Evolutionary conservation across 305 asterid species (phyloP), one percentile per base, ranked within the genome.

Genomic region (Fraxinus ornus): DNA sequence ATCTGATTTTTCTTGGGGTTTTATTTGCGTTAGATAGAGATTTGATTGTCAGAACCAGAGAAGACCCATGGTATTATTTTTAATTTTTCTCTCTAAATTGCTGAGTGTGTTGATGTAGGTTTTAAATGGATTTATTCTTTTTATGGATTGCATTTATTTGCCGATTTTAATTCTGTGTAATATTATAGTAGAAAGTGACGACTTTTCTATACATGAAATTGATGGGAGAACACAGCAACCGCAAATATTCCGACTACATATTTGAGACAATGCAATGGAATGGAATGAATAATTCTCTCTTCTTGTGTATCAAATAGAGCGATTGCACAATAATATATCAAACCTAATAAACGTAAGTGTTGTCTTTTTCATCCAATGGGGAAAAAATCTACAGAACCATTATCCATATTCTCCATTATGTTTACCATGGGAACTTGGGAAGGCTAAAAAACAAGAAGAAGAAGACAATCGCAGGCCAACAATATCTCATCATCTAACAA

Each of bases 41-140:
- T 86, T 91, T 94, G 89, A 88, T 94, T 79, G 89, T 79, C 80
- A 90, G 88, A 87, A 88, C 97, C 66, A 85, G 80, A 78, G 87
- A 82, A 76, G 85, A 91, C 52, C 98, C 97, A 19, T 94, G 98
- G 99, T 96, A 91, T 85, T 74, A 83, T 72, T n/a, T 78, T 55
- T 75, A 39, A 26, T 83, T 36, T 82, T 24, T 64, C 35, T 26
- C 35, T 24, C 35, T 26, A 21, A 21, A 60, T 44, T 44, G 55
- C 24, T 33, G 24, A n/a, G 12, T 24, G 30, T 84, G 82, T 78
- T 55, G 71, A 2, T 81, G 60, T 80, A 75, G 17, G 39, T 83
- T 83, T 83, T 79, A 21, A 85, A 66, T 81, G 13, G 78, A 47
- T 19, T 55, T 26, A 73, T 5, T 41, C 32, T 21, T 41, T n/a